Conservation (phyloP, 2,329 filamentous ascomycete genomes). For the Diaporthe capsici region DNA sequence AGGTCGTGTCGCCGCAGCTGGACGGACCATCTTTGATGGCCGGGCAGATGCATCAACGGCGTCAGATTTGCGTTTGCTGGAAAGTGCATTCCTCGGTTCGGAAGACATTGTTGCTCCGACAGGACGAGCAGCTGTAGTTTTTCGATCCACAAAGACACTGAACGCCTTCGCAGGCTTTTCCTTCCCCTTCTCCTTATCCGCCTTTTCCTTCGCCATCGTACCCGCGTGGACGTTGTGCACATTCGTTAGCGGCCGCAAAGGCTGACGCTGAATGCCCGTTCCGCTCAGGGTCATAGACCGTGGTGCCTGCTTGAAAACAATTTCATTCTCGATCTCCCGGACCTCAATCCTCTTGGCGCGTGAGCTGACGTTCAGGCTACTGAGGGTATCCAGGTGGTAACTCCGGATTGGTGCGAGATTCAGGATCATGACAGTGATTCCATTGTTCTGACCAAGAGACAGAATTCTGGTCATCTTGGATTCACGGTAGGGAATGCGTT, state of each 20-base stretch:
- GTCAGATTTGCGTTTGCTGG: conserved; percentile 55
- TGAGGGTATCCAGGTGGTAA: conserved; percentile 94
- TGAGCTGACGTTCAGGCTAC: conserved; percentile 94
- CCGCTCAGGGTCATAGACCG: conserved; percentile 63
- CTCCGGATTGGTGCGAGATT: conserved; percentile 93
- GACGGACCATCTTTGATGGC: conserved; percentile 63
- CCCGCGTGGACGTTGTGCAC: conserved; percentile 80
- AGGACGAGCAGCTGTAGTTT: conserved; percentile 59
- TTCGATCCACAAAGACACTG: conserved; percentile 85
- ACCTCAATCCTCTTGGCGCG: conserved; percentile 97
- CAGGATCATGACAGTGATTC: conserved; percentile 95
- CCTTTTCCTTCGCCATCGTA: conserved; percentile 62
- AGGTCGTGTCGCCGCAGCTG: conserved; percentile 47
- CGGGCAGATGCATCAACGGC: conserved; percentile 56
- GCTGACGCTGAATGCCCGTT: conserved; percentile 73
- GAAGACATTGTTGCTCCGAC: conserved; percentile 43
- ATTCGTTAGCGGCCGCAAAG: conserved; percentile 82
- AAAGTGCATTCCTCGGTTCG: conserved; percentile 25
- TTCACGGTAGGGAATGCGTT: conserved; percentile 91
- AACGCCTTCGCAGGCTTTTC: conserved; percentile 87
- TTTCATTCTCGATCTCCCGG: conserved; percentile 94
- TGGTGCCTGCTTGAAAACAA: conserved; percentile 84
- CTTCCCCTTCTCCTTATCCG: conserved; percentile 63
- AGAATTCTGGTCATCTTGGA: conserved; percentile 98
- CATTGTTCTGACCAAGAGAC: conserved; percentile 93